Evolutionary conservation across 176 grass and related monocot species (phyloP), one percentile per base, ranked within the genome.

Genomic region (Phoenix dactylifera): DNA sequence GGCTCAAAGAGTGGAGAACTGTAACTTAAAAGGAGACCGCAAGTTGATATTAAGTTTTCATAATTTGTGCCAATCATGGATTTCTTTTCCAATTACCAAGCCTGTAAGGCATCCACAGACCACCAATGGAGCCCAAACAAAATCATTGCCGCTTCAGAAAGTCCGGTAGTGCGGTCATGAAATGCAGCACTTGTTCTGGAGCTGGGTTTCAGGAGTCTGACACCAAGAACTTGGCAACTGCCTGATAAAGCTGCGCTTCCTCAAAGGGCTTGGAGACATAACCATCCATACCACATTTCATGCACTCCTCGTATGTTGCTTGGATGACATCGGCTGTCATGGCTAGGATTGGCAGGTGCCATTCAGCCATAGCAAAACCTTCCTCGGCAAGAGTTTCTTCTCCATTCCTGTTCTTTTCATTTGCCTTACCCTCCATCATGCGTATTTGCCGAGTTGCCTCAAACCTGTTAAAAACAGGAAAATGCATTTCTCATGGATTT

Each of bases 281-380:
- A 16, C 88, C 94, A 63, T 98, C 94, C 94, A 98, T 92, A 6
- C 88, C 94, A 5, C 55, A 71, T 71, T 86, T 98, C 15, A 74
- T 76, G 79, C 94, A 98, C 62, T 98, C 79, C 59, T 98, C 94
- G 3, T 81, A 65, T 24, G 94, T 98, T 26, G 87, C 85, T 67
- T 98, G 94, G 65, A 98, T 89, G 44, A 98, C 94, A 66, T 98
- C 94, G 0, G 94, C 94, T 15, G 88, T 98, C 88, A 98, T 93
- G 67, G 94, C 94, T 57, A 98, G 72, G 56, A 98, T 59, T 19
- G 94, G 88, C 24, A 92, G 22, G 64, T 76, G 88, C 82, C 73
- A 76, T 69, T 74, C 53, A 4, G 22, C 56, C n/a, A 26, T 76
- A 3, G 53, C 54, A 20, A 71, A n/a, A 10, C 17, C 18, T 7